Conservation (phyloP, 129 eudicot genomes). For the carrot (Daucus carota) region DNA sequence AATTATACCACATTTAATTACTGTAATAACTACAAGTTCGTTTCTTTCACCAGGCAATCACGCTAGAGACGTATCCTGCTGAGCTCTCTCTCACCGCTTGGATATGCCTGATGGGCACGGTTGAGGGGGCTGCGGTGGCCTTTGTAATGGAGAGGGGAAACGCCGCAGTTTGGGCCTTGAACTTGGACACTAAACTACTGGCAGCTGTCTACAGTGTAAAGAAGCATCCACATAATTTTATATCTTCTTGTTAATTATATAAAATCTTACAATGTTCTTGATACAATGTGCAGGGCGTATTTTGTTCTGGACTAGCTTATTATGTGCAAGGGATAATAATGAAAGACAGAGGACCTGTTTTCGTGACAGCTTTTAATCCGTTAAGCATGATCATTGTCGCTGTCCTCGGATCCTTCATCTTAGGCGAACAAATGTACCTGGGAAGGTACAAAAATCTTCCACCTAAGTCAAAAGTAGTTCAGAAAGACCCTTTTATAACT, state of each 20-base stretch:
- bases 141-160: conserved; percentile 73
- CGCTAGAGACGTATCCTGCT: conserved; percentile 76
- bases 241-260: background rate
- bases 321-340: conserved; percentile 10
- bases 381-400: conserved; percentile 78
- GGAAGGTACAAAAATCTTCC: too few species aligned
- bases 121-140: conserved; percentile 74
- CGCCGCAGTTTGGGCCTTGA: conserved; percentile 61
- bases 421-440: conserved; percentile 56
- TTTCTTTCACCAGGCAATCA: conserved; percentile 50
- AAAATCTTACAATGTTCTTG: background rate
- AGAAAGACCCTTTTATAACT: too few species aligned
- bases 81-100: conserved; percentile 94
- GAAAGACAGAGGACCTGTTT: conserved; percentile 57
- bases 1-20: background rate
- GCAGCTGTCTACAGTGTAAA: conserved; percentile 77
- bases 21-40: background rate
- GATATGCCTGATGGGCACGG: conserved; percentile 80
- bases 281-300: conserved; percentile 3
- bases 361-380: conserved; percentile 82
- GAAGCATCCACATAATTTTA: background rate
- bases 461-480: too few species aligned
- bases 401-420: conserved; percentile 55
- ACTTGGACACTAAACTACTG: conserved; percentile 65
- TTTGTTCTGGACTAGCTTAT: conserved; percentile 13